Conservation (phyloP, 164 flowering plant genomes). For the Umbilicus rupestris region DNA sequence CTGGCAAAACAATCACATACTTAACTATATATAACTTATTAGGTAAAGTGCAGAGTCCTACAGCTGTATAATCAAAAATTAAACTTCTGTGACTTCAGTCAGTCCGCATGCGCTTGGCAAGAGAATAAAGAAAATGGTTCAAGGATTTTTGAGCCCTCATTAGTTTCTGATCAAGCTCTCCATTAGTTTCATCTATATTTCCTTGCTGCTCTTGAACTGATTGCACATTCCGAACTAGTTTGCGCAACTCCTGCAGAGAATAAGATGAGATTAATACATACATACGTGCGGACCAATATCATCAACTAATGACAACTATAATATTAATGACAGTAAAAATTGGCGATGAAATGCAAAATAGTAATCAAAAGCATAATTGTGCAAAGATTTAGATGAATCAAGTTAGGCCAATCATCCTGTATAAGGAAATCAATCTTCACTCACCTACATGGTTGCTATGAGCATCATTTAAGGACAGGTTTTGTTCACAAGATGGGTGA, state of each 20-base stretch:
- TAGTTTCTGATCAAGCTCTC: conserved; percentile 19
- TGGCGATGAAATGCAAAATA: not conserved
- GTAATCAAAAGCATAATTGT: not conserved
- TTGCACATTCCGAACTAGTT: conserved; percentile 58
- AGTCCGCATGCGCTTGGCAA: conserved; percentile 39
- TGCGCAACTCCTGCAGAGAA: conserved; percentile 44
- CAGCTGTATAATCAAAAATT: not conserved
- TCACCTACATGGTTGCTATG: not conserved
- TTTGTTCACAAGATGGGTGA: not conserved
- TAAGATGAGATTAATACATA: not conserved
- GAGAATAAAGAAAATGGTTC: conserved; percentile 36
- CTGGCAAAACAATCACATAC: not conserved
- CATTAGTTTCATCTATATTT: conserved; percentile 24
- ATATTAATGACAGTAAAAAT: not conserved
- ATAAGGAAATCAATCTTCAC: not conserved
- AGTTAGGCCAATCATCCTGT: not conserved
- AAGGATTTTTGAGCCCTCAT: conserved; percentile 42
- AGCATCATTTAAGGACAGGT: not conserved
- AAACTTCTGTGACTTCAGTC: conserved; percentile 10
- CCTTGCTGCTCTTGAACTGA: conserved; percentile 23
- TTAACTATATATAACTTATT: not conserved
- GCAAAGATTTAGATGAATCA: not conserved
- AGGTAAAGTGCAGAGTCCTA: not conserved
- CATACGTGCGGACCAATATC: not conserved
- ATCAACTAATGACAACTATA: not conserved